A percentile compares a stretch with the other conserved stretches of the same genome.
Evolutionary conservation across 768 basidiomycete genomes (phyloP).

Genomic region (Tylopilus rubrobrunneus): DNA sequence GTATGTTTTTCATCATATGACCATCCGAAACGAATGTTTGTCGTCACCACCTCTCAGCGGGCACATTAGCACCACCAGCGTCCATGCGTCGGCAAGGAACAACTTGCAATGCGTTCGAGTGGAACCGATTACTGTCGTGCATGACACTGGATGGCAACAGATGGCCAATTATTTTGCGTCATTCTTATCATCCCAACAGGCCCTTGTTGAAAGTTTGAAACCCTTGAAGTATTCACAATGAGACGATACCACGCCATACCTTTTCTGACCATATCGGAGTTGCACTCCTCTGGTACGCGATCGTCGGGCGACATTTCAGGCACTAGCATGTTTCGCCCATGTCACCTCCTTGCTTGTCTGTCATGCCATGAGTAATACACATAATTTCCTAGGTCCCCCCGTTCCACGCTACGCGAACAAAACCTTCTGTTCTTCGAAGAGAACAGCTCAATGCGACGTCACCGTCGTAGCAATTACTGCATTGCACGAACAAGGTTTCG

Average conservation of each 20-base stretch:
- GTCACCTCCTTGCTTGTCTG: not conserved
- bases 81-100: not conserved
- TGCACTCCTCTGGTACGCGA: not conserved
- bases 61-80: too few species aligned
- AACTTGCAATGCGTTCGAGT: not conserved
- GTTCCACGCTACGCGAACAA: not conserved
- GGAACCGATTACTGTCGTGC: not conserved
- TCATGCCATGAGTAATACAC: not conserved
- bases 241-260: not conserved
- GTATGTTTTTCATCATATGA: slow-evolving; percentile 8
- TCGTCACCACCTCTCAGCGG: too few species aligned
- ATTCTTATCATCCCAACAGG: not conserved
- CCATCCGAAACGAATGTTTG: not conserved
- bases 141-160: not conserved
- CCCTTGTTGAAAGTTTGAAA: too few species aligned
- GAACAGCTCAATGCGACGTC: not conserved
- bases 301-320: not conserved
- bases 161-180: not conserved
- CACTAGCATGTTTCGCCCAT: not conserved
- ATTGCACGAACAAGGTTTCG: not conserved
- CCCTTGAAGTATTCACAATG: not conserved
- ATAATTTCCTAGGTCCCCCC: not conserved
- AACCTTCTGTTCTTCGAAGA: not conserved
- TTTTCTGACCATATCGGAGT: not conserved
- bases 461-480: not conserved